Evolutionary conservation across 768 basidiomycete species (phyloP), one percentile per base, ranked within the genome.

Genomic region (Candolleomyces eurysporus): DNA sequence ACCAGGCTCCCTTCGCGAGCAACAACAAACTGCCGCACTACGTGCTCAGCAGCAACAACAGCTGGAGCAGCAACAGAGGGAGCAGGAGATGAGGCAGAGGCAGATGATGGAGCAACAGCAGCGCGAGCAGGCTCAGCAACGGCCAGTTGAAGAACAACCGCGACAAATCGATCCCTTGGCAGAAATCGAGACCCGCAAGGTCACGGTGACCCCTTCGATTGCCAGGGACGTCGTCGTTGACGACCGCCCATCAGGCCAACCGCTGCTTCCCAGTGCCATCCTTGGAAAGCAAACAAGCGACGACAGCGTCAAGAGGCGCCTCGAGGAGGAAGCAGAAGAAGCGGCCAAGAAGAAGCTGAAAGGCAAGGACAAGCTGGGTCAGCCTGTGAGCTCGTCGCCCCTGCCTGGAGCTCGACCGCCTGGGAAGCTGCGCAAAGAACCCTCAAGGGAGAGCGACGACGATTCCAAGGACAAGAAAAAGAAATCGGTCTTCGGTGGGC

Each of bases 151-250:
- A 56, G 71, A 36, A 36, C 36, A 36, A 11, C 36, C 6, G 36
- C 64, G 66, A 36, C 64, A 61, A 26, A 73, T 87, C 61, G 94
- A 94, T 72, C 89, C 88, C 14, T 80, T 84, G 1, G 85, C 90
- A 55, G 84, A 76, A 6, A 83, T 77, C 1, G 94, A 92, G 69
- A 94, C 94, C 6, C 83, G 83, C 58, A 88, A 91, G 65, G 77
- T 94, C 58, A 89, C 86, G 10, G 86, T 84, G 60, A 96, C 93
- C 0, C 94, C 94, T 1, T 78, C 82, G 1, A 85, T 96, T 21
- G 90, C 86, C 11, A 87, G 89, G 16, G 85, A 84, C 17, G 79
- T 36, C 36, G 36, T 36, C 36, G 36, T 74, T 32, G 79, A 75
- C 32, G 66, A 68, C 7, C 58, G 66, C 30, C 59, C 64, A 0